Base-by-base conservation (phyloP, 371 early-diverging fungal species). In the Mucor piriformis region DNA sequence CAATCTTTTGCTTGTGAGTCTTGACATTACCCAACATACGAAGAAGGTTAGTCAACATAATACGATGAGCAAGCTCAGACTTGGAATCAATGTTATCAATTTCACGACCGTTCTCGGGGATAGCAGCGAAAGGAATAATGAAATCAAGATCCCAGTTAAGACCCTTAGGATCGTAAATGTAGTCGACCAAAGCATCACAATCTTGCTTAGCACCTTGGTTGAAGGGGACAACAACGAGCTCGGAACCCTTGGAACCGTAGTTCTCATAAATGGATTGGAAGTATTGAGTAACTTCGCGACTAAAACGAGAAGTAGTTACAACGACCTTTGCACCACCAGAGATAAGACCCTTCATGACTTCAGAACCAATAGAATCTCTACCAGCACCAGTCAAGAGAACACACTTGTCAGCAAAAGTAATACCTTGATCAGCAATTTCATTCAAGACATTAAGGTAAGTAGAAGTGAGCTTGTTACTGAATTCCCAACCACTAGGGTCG, bases 111-210 rank as follows among this genome's bases (percentile, higher is more conserved):
- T 92, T 87, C 62, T 92, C 96, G 34, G 92, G 84, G 48, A 95
- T 90, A 34, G 98, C 97, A 48, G 96, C 98, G 76, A 97, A 97
- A 25, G 98, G 98, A 70, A 97, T 84, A 57, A 97, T 83, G 67
- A 84, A 91, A 80, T 97, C 98, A 64, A 96, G 86, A 77, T 95
- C 94, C 93, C 93, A 93, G 63, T 85, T 83, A 25, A 97, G 83
- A 55, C 93, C 93, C 82, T 88, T 87, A 50, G 83, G 82, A 59
- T 92, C 92, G 75, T 95, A 96, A 50, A 96, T 90, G 77, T 93
- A 95, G 66, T 90, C 76, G 50, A 96, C 82, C 8, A 97, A 74
- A 20, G 83, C 78, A 54, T 86, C 80, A 20, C 91, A 85, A 76
- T 97, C 98, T 63, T 86, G 84, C 70, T 87, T 83, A 16, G 95